Percentiles rank a stretch among this genome's conserved stretches.
Conservation (phyloP, 306 rosid genomes). For the Vigna nakashimae region DNA sequence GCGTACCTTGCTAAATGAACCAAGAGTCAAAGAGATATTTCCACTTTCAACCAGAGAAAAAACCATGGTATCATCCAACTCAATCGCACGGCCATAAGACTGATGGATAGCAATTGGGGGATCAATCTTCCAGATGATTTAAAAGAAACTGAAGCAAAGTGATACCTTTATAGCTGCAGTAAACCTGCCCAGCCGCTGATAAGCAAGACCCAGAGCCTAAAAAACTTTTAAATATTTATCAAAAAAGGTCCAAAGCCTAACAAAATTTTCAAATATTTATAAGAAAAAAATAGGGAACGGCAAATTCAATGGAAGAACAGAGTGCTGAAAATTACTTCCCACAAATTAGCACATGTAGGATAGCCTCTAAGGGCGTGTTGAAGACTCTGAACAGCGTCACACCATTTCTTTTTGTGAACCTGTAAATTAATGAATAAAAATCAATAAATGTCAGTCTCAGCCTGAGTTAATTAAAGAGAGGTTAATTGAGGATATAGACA, state of each 20-base stretch:
- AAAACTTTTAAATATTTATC: conserved; percentile 37
- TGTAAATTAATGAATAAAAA: conserved; percentile 36
- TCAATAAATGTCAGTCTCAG: conserved; percentile 6
- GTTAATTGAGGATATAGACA: conserved; percentile 4
- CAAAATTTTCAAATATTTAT: conserved; percentile 33
- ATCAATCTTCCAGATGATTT: background rate
- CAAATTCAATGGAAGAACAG: conserved; percentile 15
- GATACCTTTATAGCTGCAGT: conserved; percentile 90
- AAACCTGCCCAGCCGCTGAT: conserved; percentile 88
- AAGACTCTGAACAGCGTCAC: conserved; percentile 85
- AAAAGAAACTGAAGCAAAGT: conserved; percentile 30
- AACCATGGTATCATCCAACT: conserved; percentile 67
- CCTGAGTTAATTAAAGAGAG: conserved; percentile 19
- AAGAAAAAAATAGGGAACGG: background rate
- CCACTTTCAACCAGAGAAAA: conserved; percentile 90
- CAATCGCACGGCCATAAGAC: conserved; percentile 91
- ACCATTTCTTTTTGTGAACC: conserved; percentile 74
- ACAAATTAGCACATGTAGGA: conserved; percentile 75
- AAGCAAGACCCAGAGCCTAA: conserved; percentile 94
- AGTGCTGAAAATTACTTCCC: conserved; percentile 70
- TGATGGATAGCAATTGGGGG: conserved; percentile 47
- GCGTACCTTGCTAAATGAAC: conserved; percentile 73
- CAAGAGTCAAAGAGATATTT: conserved; percentile 75
- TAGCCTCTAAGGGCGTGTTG: conserved; percentile 93
- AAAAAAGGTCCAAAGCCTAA: conserved; percentile 77